Evolutionary conservation across 2,329 filamentous ascomycete species (phyloP), one percentile per base, ranked within the genome.

Genomic region (Westerdykella ornata): DNA sequence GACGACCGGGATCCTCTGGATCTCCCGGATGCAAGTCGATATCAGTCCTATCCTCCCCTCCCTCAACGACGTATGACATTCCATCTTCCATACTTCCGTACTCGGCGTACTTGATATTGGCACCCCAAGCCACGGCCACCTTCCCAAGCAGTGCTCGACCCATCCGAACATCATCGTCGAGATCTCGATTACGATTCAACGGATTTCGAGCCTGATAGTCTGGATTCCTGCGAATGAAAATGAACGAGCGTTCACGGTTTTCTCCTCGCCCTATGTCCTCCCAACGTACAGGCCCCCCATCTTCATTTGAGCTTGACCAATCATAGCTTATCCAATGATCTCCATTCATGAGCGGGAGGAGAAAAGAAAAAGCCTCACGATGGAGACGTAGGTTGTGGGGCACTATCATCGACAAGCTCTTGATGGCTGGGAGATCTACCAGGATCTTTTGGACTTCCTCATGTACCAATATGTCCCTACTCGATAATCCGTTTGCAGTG

Each of bases 11-110:
- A 32, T 15, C 12, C 13, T 26, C 4, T 3, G 13, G 37, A 39
- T n/a, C 37, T 13, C 33, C 13, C 9, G n/a, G 29, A 11, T 5
- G 40, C n/a, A 38, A 16, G 5, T 30, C 35, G 7, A 43, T 22
- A 17, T 35, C 28, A 15, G 16, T 15, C 7, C 16, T 15, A 13
- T 42, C 40, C 29, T 42, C 35, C 17, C 41, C 41, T 8, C 30
- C 41, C 35, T 43, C 41, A 14, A 43, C 30, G 3, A 20, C 12
- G 32, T 43, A 43, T 2, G 35, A 38, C 2, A 43, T 22, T 19
- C 18, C 20, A 4, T 35, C 19, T 8, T 1, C 35, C 12, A 19
- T 7, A 3, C 30, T 38, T 1, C 35, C 30, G 20, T 43, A 38
- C 8, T 13, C 12, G 11, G 16, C 35, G 1, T 13, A 22, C 31